phyloP scores from a whole-genome alignment of 768 basidiomycete genomes.

The Leucogyrophana mollusca region DNA sequence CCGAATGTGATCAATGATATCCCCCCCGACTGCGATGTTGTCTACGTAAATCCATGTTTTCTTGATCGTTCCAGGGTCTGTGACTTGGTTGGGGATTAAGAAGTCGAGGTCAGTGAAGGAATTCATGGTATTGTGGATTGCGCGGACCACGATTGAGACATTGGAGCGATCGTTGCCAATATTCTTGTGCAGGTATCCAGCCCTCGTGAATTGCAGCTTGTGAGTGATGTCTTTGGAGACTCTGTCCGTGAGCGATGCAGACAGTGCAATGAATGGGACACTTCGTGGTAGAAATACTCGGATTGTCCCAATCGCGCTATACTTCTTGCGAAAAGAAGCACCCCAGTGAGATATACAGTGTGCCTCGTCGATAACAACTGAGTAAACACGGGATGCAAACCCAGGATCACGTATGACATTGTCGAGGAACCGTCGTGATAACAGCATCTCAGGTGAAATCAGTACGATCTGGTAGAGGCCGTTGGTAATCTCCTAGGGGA shows the following conservation, averaged over 20 bases:
- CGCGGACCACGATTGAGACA: slow-evolving; percentile 33
- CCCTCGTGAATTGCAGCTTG: slow-evolving; percentile 24
- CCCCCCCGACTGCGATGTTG: slow-evolving; percentile 18
- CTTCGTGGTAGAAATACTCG: slow-evolving; percentile 27
- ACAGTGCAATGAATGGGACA: slow-evolving; percentile 31
- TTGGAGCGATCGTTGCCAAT: slow-evolving; percentile 34
- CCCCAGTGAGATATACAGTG: slow-evolving; percentile 40
- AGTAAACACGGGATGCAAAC: slow-evolving; percentile 19
- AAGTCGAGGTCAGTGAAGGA: slow-evolving; percentile 34
- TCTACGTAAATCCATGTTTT: slow-evolving; percentile 32
- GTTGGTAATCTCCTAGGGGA: slow-evolving; percentile 16
- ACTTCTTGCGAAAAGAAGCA: slow-evolving; percentile 31
- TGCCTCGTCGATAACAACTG: slow-evolving; percentile 34
- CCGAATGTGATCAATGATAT: slow-evolving; percentile 27
- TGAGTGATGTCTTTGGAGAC: slow-evolving; percentile 26
- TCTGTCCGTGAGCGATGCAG: slow-evolving; percentile 30
- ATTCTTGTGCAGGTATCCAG: slow-evolving; percentile 17
- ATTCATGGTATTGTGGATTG: slow-evolving; percentile 31
- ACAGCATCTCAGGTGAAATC: slow-evolving; percentile 34
- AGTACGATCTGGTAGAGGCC: slow-evolving; percentile 30
- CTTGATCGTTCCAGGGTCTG: slow-evolving; percentile 14
- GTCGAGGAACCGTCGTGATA: slow-evolving; percentile 24
- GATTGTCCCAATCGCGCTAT: slow-evolving; percentile 23
- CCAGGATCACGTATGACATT: slow-evolving; percentile 21
- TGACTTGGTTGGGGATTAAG: slow-evolving; percentile 16